phyloP scores from a whole-genome alignment of 306 rosid genomes.

The Malus sieversii region DNA sequence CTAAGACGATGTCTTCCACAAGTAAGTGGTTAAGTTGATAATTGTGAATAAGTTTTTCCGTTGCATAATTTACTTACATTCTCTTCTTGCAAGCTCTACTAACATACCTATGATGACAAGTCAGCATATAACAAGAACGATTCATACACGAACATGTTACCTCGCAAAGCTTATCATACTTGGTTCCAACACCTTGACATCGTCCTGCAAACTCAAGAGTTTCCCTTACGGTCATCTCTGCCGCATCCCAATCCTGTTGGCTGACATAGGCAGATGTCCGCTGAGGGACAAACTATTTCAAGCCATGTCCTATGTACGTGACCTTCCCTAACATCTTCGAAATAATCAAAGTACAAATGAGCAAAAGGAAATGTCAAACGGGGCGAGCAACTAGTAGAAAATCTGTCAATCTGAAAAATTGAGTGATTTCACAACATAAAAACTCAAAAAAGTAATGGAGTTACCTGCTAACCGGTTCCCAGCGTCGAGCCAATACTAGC shows the following conservation, averaged over 20 bases:
- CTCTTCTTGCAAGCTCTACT: conserved; percentile 94
- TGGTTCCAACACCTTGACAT: conserved; percentile 90
- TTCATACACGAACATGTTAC: neutral
- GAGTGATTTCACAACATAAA: neutral
- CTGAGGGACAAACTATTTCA: conserved; percentile 88
- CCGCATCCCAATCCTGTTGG: conserved; percentile 79
- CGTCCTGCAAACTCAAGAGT: conserved; percentile 80
- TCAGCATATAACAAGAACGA: conserved; percentile 13
- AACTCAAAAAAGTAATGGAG: neutral
- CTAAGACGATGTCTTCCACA: too few relatives aligned
- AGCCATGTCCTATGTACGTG: conserved; percentile 77
- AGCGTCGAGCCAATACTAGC: conserved; percentile 81
- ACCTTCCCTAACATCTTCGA: conserved; percentile 70
- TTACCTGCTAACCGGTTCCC: conserved; percentile 80
- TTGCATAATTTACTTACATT: conserved; percentile 3
- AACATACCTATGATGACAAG: conserved; percentile 65
- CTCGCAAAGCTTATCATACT: conserved; percentile 52
- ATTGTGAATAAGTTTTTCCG: too few relatives aligned
- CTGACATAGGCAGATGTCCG: conserved; percentile 86
- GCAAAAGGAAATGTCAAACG: neutral
- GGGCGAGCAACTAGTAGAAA: too few relatives aligned
- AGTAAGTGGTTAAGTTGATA: too few relatives aligned
- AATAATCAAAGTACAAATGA: conserved; percentile 14
- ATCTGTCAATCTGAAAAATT: neutral
- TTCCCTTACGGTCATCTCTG: conserved; percentile 14